Evolutionary conservation across 768 basidiomycete species (phyloP), one percentile per base, ranked within the genome.

Genomic region (Galerina sulciceps): DNA sequence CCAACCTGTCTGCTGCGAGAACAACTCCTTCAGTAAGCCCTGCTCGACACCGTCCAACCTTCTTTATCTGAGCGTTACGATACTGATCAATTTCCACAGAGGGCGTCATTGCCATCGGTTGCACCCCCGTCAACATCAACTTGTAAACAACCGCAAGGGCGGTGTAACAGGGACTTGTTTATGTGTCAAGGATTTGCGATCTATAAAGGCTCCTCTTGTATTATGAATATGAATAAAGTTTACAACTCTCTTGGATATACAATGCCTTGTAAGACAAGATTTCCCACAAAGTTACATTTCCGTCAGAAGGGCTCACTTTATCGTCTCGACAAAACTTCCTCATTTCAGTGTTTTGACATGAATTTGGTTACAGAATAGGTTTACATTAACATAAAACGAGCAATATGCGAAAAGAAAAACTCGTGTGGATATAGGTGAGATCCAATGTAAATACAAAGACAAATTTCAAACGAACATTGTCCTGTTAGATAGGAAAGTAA

Each of bases 1-100:
- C 26, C 69, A 73, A 55, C 56, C 71, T 23, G 70, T 71, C 52
- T 75, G 73, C 69, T 75, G 73, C 67, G 58, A 60, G 20, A 58
- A 70, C 61, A 71, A 72, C 63, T 63, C 38, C 44, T 74, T 71
- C 71, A 62, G 73, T 74, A 65, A 60, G 72, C 47, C n/a, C 22
- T 17, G 5, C 17, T 31, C 38, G 38, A 41, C 41, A 8, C 13
- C 18, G 26, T 31, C 8, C 14, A 35, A 15, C 13, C 20, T 18
- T 13, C 17, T 37, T 43, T n/a, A 14, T 23, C 5, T 17, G 14
- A 15, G 10, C 46, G 15, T 57, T 14, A 41, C 45, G 35, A 31
- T 42, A 20, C 42, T 53, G 17, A 17, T 17, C 47, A 51, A 37
- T 43, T 50, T 37, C 51, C 50, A 22, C 50, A 71, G 69, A 67